Evolutionary conservation across 192 early-diverging fungal genomes (phyloP).

Genomic region (Allomyces arbusculus): DNA sequence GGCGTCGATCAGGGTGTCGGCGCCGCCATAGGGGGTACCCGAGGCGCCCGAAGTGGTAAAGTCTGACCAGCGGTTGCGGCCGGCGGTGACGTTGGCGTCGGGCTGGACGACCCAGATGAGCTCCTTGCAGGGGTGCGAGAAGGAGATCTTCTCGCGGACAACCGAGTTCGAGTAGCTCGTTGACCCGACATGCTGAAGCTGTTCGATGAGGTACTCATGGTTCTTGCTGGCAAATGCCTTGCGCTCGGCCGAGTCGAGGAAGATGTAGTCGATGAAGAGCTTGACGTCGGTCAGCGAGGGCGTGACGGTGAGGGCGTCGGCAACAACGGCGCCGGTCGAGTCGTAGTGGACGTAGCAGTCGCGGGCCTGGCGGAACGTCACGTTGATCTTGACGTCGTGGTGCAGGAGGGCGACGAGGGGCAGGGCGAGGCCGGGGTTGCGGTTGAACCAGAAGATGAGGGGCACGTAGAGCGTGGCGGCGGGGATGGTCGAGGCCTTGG

Average conservation of each 20-base stretch:
- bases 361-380: not conserved
- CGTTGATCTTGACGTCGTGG: constrained; percentile 2
- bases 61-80: not conserved
- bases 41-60: constrained; percentile 1
- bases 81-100: not conserved
- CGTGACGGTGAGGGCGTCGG: not conserved
- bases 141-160: not conserved
- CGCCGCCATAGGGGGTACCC: not conserved
- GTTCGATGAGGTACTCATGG: constrained; percentile 4
- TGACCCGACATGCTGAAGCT: not conserved
- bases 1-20: not conserved
- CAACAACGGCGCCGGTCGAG: not conserved
- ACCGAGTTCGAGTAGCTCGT: not conserved
- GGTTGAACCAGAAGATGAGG: no score
- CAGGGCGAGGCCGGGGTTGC: not conserved
- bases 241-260: constrained; percentile 2
- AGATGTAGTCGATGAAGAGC: constrained; percentile 4
- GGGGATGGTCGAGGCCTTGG: no score
- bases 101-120: not conserved
- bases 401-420: not conserved
- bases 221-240: not conserved
- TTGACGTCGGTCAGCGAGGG: not conserved
- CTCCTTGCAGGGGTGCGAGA: constrained; percentile 6
- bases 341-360: not conserved
- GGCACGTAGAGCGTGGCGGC: not conserved